A percentile compares a stretch with the other conserved stretches of the same genome.
Conservation (phyloP, 2,329 filamentous ascomycete genomes). For the Sclerotinia nivalis region DNA sequence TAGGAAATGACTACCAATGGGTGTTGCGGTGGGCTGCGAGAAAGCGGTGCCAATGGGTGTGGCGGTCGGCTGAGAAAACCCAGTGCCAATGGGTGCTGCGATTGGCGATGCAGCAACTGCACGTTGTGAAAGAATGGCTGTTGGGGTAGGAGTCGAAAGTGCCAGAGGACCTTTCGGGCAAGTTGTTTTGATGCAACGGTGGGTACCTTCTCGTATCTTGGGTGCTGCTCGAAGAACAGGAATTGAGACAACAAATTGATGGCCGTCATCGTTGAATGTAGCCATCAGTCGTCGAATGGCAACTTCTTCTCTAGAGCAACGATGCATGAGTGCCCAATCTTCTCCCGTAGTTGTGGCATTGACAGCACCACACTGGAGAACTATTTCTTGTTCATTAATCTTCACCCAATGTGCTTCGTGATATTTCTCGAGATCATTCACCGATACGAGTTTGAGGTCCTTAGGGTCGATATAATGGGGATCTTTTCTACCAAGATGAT, state of each 20-base stretch:
- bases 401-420: conserved; percentile 6
- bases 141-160: neutral
- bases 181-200: conserved; percentile 7
- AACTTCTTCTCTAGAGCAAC: conserved; percentile 20
- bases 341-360: neutral
- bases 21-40: neutral
- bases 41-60: too few species aligned
- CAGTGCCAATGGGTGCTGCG: neutral
- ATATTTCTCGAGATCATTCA: neutral
- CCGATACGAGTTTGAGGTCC: conserved; percentile 18
- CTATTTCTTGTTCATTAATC: conserved; percentile 12
- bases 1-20: neutral
- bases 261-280: conserved; percentile 14
- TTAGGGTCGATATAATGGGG: conserved; percentile 20
- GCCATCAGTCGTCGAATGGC: conserved; percentile 16
- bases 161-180: neutral
- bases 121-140: neutral
- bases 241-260: conserved; percentile 3
- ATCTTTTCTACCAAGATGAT: neutral
- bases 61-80: neutral
- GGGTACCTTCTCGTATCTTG: neutral
- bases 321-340: conserved; percentile 24
- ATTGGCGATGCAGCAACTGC: neutral
- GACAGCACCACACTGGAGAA: conserved; percentile 13
- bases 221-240: neutral